phyloP scores from a whole-genome alignment of 305 asterid species.

The Solanum hybrid region DNA sequence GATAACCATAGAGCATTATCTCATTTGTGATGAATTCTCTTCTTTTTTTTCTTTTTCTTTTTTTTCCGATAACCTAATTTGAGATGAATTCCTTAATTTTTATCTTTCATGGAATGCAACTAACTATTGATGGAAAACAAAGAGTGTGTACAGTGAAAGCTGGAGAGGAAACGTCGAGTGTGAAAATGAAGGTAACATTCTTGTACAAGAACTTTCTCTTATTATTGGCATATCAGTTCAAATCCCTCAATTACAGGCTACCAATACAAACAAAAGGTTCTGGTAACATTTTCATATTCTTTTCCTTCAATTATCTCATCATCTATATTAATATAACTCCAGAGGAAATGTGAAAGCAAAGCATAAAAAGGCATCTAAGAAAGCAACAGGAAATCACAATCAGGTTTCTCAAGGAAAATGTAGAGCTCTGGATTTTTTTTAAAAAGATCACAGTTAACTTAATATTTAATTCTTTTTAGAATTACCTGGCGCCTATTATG shows the following conservation, averaged over 20 bases:
- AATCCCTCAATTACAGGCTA: not conserved
- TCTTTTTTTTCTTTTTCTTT: not conserved
- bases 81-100: not conserved
- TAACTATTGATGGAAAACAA: not conserved
- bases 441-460: not conserved
- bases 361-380: not conserved
- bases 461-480: conserved; percentile 4
- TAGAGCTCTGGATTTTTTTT: not conserved
- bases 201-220: not conserved
- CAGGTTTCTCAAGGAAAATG: not conserved
- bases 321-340: not conserved
- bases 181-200: not conserved
- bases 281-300: not conserved
- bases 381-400: not conserved
- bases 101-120: not conserved
- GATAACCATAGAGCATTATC: not conserved
- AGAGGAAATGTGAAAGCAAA: not conserved
- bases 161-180: not conserved
- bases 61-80: not conserved
- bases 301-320: not conserved
- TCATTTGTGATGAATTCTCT: not conserved
- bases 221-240: not conserved
- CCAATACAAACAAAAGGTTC: not conserved
- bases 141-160: not conserved
- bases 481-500: conserved; percentile 93